Base-by-base conservation (phyloP, 805 yeast genomes). In the Starmerella apicola region DNA sequence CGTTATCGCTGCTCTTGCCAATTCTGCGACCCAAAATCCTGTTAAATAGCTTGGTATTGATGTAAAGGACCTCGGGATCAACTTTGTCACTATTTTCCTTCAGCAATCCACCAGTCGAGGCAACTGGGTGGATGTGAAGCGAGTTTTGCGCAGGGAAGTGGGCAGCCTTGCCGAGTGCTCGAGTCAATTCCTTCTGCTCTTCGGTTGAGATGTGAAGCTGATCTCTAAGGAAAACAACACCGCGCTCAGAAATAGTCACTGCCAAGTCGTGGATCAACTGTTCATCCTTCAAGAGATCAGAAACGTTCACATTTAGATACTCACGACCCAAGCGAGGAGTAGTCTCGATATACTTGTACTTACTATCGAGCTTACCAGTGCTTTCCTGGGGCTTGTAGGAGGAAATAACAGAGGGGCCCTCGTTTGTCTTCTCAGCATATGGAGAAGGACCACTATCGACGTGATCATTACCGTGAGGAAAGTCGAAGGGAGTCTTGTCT, bases 211-310 rank as follows among this genome's bases (percentile, higher is more conserved):
- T 38, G 35, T 68, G 66, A 31, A 51, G 25, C 50, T 68, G 74
- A 50, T 67, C 60, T 46, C 69, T 56, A 63, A 70, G 68, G 51
- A 70, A 68, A 5, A 69, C 74, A 32, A 69, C 74, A 23, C 66
- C 68, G 45, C 73, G 59, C 54, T 67, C 68, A 5, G 72, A 62
- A 15, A 68, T 52, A 26, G 66, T 51, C 16, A 67, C 49, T 8
- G 74, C 74, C 43, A 69, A 57, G 43, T 69, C 73, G 44, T 67
- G 46, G 10, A 54, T 40, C 17, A 52, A 49, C 24, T 45, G 49
- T n/a, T 57, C 58, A 36, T 55, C 53, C 18, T 47, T 33, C 19
- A 57, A 43, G 30, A 56, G 39, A 6, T 57, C 60, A 6, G 38
- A 26, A 19, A 57, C 46, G 17, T 51, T 48, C 12, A 52, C 53